Percentiles rank a stretch among this genome's conserved stretches.
Conservation (phyloP, 805 yeast genomes). For the Hanseniaspora occidentalis region DNA sequence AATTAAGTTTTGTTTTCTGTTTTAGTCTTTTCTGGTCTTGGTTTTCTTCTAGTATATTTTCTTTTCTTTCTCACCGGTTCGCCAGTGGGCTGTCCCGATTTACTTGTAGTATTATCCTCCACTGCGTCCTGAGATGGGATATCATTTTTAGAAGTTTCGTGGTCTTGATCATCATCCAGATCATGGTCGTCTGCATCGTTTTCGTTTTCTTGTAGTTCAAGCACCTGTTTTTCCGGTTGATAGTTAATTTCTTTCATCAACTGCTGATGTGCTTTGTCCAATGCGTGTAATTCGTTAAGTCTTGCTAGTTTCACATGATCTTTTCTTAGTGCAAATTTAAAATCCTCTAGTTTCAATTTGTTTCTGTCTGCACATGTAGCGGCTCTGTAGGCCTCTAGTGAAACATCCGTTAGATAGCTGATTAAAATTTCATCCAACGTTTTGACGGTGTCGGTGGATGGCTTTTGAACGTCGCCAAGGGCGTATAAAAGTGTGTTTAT, state of each 20-base stretch:
- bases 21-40: slow-evolving; percentile 4
- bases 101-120: slow-evolving; percentile 9
- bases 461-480: slow-evolving; percentile 60
- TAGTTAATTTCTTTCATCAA: slow-evolving; percentile 58
- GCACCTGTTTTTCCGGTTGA: slow-evolving; percentile 38
- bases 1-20: slow-evolving; percentile 2
- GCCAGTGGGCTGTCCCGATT: no score
- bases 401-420: slow-evolving; percentile 47
- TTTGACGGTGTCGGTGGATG: slow-evolving; percentile 52
- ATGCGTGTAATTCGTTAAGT: slow-evolving; percentile 43
- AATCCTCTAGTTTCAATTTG: slow-evolving; percentile 60
- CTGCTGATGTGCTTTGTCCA: slow-evolving; percentile 44
- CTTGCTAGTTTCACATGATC: slow-evolving; percentile 61
- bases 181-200: slow-evolving; percentile 8
- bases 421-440: slow-evolving; percentile 57
- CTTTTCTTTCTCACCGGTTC: background rate
- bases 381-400: slow-evolving; percentile 40
- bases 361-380: slow-evolving; percentile 41
- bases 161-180: slow-evolving; percentile 21
- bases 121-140: slow-evolving; percentile 1
- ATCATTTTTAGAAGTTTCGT: slow-evolving; percentile 14
- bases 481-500: slow-evolving; percentile 53
- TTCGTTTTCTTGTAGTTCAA: slow-evolving; percentile 18
- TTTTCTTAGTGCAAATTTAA: slow-evolving; percentile 53
- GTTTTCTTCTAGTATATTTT: slow-evolving; percentile 1